Evolutionary conservation across 2,329 filamentous ascomycete species (phyloP).

Genomic region (Onygenales sp.): DNA sequence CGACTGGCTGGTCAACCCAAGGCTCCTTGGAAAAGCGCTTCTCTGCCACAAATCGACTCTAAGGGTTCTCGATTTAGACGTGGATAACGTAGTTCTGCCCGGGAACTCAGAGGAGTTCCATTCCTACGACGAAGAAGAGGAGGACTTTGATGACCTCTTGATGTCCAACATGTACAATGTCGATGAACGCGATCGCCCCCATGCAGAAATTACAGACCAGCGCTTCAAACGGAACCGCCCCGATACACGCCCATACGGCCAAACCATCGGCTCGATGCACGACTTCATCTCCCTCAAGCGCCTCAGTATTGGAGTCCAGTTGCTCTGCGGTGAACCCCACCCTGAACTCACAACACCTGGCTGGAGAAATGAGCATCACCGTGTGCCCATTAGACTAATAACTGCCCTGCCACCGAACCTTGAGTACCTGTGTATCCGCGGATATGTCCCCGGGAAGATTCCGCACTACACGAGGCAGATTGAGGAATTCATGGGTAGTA

Average conservation of each 20-base stretch:
- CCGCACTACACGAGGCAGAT: slow-evolving; percentile 7
- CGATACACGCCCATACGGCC: background rate
- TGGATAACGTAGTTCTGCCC: background rate
- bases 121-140: background rate
- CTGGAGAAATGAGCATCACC: background rate
- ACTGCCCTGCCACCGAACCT: slow-evolving; percentile 9
- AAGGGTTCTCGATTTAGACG: background rate
- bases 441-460: slow-evolving; percentile 10
- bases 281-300: slow-evolving; percentile 13
- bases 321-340: slow-evolving; percentile 12
- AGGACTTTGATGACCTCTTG: background rate
- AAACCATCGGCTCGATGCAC: slow-evolving; percentile 9
- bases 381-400: background rate
- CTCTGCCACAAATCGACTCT: background rate
- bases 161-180: too few relatives aligned
- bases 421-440: slow-evolving; percentile 13
- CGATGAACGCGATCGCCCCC: background rate
- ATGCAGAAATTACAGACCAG: background rate
- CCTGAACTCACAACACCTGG: background rate
- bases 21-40: background rate
- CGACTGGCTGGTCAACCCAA: background rate
- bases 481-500: slow-evolving; percentile 3
- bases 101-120: background rate
- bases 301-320: slow-evolving; percentile 11
- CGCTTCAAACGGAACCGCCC: background rate